Evolutionary conservation across 306 rosid genomes (phyloP), one percentile per base, ranked within the genome.

Genomic region (Alnus rubra): DNA sequence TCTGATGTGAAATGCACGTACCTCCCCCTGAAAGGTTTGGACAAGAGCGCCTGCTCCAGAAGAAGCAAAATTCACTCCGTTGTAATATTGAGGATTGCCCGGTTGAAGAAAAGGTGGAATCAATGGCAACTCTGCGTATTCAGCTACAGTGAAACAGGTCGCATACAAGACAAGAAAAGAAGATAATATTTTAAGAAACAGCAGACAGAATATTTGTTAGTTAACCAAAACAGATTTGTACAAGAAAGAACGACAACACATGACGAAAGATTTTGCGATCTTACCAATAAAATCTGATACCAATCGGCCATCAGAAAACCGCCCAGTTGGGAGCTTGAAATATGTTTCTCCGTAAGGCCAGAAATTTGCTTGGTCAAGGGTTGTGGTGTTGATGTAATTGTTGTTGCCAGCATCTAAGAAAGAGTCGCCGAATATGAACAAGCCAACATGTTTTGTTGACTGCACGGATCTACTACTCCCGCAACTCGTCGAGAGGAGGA

Each of bases 291-390:
- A 94, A 86, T 94, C 98, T 1, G 97, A 79, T 3, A 94, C 12
- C 86, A 94, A 84, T 9, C 98, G 90, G 37, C 98, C 98, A 73
- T 94, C 97, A 64, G 92, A 92, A 81, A 94, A 94, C 80, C 98
- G 85, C 6, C 98, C 98, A 0, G 98, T 94, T 1, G 98, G 97
- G 68, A 88, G 89, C 5, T 86, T 76, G 84, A 92, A 94, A 86
- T 74, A 89, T 30, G 95, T 89, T 75, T 88, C 84, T 4, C 98
- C 98, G 11, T 94, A 94, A 31, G 98, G 98, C 89, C 81, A 88
- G 97, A 94, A 94, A 78, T 94, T 92, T 18, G 98, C 98, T 84
- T 94, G 98, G 86, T 90, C 97, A 2, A 87, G 87, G 53, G 90
- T 74, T 67, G 98, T 80, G 5, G 98, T 91, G 90, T 92, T 91